Conservation (phyloP, 371 early-diverging fungal species). For the Dinochytrium kinnereticum region DNA sequence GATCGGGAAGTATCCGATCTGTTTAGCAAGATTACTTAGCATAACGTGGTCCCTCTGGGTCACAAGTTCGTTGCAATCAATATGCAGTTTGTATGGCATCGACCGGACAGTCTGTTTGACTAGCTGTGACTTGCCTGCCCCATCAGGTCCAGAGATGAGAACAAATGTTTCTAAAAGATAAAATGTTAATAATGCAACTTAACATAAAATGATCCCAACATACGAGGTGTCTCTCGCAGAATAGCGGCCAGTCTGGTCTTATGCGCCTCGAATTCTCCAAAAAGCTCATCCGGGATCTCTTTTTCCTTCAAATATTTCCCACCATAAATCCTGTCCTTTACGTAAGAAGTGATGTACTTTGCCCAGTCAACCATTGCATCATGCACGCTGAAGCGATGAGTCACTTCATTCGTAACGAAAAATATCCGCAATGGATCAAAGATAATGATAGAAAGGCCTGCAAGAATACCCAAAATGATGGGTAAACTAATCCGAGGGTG, state of each 20-base stretch:
- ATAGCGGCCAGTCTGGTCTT: neutral
- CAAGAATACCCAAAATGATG: slow-evolving; percentile 73
- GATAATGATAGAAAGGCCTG: slow-evolving; percentile 78
- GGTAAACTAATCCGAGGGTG: slow-evolving; percentile 50
- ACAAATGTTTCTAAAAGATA: slow-evolving; percentile 52
- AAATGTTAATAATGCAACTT: neutral
- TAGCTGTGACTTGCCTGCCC: slow-evolving; percentile 60
- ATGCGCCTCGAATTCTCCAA: neutral
- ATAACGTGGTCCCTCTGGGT: slow-evolving; percentile 68
- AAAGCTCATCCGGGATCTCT: neutral
- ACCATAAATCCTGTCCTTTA: slow-evolving; percentile 4
- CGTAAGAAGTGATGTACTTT: neutral
- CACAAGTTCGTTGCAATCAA: slow-evolving; percentile 79
- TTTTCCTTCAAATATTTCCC: slow-evolving; percentile 1
- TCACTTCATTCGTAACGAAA: slow-evolving; percentile 81
- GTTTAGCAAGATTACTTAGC: slow-evolving; percentile 51
- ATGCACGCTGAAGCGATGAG: slow-evolving; percentile 71
- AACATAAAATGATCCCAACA: too few species aligned
- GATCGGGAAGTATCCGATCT: slow-evolving; percentile 68
- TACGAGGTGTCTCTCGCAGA: slow-evolving; percentile 74
- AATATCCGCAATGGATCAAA: slow-evolving; percentile 93
- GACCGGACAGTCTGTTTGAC: slow-evolving; percentile 49
- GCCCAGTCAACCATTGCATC: slow-evolving; percentile 16
- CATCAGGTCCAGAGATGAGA: slow-evolving; percentile 64
- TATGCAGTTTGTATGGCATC: slow-evolving; percentile 66